Evolutionary conservation across 148 eudicot genomes (phyloP), one percentile per base, ranked within the genome.

Genomic region (Nepenthes mirabilis): DNA sequence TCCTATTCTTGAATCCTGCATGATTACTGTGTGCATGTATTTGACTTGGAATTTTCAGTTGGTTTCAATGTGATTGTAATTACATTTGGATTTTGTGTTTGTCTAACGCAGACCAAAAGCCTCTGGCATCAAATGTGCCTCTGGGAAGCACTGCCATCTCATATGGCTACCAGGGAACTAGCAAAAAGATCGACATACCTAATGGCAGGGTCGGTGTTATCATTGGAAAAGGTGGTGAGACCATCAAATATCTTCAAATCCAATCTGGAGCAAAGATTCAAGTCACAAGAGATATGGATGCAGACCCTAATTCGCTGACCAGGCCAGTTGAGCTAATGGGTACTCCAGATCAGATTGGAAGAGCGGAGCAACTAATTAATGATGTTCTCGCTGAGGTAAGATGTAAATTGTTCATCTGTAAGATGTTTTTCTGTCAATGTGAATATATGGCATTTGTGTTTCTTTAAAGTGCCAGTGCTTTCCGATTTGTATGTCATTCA

Each of bases 201-300:
- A 89, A 86, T 74, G 89, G 89, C 2, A 81, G 95, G 58, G 99
- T 93, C 59, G 99, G 99, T 68, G 95, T 93, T 61, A 93, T 93
- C 57, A 93, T 93, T 56, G 99, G 99, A 35, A 93, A 82, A 82
- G 81, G 76, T 14, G 99, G 99, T 47, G 99, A 93, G 66, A 93
- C 99, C 43, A 93, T 93, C 14, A 86, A 89, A 61, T 82, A 89
- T 52, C 89, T 93, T 65, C 99, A 93, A 72, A 66, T 57, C 52
- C 95, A 89, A 52, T 93, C 99, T 37, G 99, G 99, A 43, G 96
- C 99, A 51, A 93, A 83, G 78, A 93, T 93, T 57, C 99, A 93
- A 67, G 86, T 93, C 51, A 93, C 99, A 7, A 82, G 91, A 69
- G 99, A 93, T 66, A 72, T 77, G 66, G 99, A 93, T 70, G 91